A percentile compares a stretch with the other conserved stretches of the same genome.
These are phyloP conservation scores for Candida xiaguanensis DNA, from an alignment of 805 yeast species.

Conservation along the genomic window DNA sequence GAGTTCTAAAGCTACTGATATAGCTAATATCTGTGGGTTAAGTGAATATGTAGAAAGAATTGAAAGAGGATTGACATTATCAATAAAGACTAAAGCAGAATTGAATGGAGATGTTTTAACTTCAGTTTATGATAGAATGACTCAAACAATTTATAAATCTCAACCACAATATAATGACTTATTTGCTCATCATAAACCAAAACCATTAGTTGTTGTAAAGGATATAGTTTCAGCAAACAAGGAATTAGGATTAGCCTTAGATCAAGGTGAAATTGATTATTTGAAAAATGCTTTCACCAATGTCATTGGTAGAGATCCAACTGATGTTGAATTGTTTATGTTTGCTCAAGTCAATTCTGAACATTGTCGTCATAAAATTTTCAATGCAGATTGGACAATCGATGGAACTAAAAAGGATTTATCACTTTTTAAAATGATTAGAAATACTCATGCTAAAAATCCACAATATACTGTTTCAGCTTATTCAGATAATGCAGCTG, in stretches of 20 bases:
- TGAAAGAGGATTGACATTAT: slow-evolving; percentile 83
- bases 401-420: slow-evolving; percentile 73
- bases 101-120: slow-evolving; percentile 58
- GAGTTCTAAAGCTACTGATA: slow-evolving; percentile 98
- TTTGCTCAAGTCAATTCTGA: slow-evolving; percentile 99
- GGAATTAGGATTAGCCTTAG: slow-evolving; percentile 89
- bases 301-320: slow-evolving; percentile 80
- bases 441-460: slow-evolving; percentile 81
- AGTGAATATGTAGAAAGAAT: slow-evolving; percentile 68
- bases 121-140: slow-evolving; percentile 90
- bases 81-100: slow-evolving; percentile 69
- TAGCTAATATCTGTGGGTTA: slow-evolving; percentile 84
- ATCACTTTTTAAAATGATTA: slow-evolving; percentile 89
- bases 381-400: slow-evolving; percentile 97
- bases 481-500: slow-evolving; percentile 97
- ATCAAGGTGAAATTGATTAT: slow-evolving; percentile 88
- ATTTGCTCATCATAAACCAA: slow-evolving; percentile 76
- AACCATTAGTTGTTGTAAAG: slow-evolving; percentile 76
- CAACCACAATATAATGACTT: slow-evolving; percentile 68
- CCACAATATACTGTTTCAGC: slow-evolving; percentile 88
- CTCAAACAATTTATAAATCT: slow-evolving; percentile 63
- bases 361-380: slow-evolving; percentile 98
- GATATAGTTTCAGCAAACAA: slow-evolving; percentile 70
- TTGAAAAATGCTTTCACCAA: slow-evolving; percentile 77
- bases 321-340: slow-evolving; percentile 97